Percentiles rank a stretch among this genome's conserved stretches.
Evolutionary conservation across 257 asterid genomes (phyloP).

Genomic region (Striga asiatica): DNA sequence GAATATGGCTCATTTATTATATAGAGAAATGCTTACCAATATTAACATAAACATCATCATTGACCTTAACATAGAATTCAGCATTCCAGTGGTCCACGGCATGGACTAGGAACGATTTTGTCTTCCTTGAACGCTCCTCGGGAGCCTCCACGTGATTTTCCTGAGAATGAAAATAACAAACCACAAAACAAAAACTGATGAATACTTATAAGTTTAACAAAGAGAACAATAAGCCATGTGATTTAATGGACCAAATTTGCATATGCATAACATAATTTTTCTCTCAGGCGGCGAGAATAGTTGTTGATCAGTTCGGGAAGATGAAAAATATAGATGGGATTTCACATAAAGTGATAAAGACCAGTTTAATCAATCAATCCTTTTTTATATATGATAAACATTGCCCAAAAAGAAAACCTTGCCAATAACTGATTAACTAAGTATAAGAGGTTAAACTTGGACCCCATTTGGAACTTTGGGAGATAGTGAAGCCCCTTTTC

Average conservation of each 20-base stretch:
- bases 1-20: not conserved
- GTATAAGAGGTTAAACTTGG: not conserved
- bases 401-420: not conserved
- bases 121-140: constrained; percentile 50
- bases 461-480: too few relatives aligned
- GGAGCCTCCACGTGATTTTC: constrained; percentile 60
- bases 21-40: constrained; percentile 42
- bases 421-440: not conserved
- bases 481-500: too few relatives aligned
- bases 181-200: not conserved
- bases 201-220: constrained; percentile 2
- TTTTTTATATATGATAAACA: not conserved
- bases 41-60: constrained; percentile 72
- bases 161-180: constrained; percentile 27
- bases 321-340: not conserved
- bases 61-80: constrained; percentile 68
- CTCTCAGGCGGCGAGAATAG: too few relatives aligned
- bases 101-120: constrained; percentile 50
- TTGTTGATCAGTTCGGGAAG: not conserved
- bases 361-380: not conserved
- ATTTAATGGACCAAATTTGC: not conserved
- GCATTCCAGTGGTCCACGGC: constrained; percentile 91
- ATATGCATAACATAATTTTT: not conserved
- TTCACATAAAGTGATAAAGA: too few relatives aligned
- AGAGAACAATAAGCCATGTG: not conserved